phyloP scores from a whole-genome alignment of 1,284 basidiomycete species.

The Moesziomyces antarcticus region DNA sequence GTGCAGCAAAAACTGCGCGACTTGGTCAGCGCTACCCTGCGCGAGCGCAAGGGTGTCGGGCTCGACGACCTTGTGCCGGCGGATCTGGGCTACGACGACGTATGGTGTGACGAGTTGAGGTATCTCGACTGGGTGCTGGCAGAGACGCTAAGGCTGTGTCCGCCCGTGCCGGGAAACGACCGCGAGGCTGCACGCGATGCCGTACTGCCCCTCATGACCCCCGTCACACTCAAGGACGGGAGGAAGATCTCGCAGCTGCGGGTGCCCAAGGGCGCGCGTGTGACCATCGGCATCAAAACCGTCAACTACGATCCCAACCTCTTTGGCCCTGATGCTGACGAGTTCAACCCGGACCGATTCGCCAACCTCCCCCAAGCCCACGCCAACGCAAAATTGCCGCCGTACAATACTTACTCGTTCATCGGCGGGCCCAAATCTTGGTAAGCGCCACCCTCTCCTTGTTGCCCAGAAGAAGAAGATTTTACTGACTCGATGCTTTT shows the following conservation, averaged over 20 bases:
- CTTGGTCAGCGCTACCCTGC: conserved; percentile 2
- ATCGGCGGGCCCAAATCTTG: conserved; percentile 50
- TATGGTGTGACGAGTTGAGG: conserved; percentile 45
- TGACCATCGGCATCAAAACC: conserved; percentile 57
- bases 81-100: conserved; percentile 41
- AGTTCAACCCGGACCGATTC: conserved; percentile 61
- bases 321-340: conserved; percentile 57
- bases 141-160: conserved; percentile 58
- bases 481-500: too few species aligned
- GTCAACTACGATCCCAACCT: conserved; percentile 50
- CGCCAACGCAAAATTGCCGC: conserved; percentile 41
- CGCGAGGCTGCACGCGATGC: conserved; percentile 46
- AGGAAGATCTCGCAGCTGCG: conserved; percentile 39
- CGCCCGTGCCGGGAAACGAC: conserved; percentile 57
- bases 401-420: conserved; percentile 44
- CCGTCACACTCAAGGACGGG: conserved; percentile 68
- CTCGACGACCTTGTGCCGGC: conserved; percentile 29
- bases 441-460: conserved; percentile 4
- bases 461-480: neutral
- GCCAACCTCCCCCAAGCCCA: conserved; percentile 42
- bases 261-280: conserved; percentile 47
- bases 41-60: conserved; percentile 32
- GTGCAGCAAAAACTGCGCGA: conserved; percentile 71
- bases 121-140: conserved; percentile 56
- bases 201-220: conserved; percentile 52